Percentiles rank a stretch among this genome's conserved stretches.
phyloP scores from a whole-genome alignment of 192 early-diverging fungal species.

The Coemansia furcata region DNA sequence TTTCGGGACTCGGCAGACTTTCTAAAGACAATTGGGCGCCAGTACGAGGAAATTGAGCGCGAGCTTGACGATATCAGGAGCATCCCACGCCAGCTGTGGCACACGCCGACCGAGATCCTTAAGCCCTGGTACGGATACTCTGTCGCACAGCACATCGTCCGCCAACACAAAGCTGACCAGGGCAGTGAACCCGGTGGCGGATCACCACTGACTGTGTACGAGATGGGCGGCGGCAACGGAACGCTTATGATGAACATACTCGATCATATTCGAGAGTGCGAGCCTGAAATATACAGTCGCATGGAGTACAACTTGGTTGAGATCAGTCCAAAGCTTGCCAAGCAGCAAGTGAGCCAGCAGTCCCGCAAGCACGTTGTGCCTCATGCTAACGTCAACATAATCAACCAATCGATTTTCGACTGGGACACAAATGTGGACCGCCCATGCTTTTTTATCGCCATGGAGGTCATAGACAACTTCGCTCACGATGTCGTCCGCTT shows the following conservation, averaged over 20 bases:
- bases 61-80: slow-evolving; percentile 72
- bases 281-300: slow-evolving; percentile 75
- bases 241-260: slow-evolving; percentile 93
- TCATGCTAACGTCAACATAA: slow-evolving; percentile 68
- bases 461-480: slow-evolving; percentile 99
- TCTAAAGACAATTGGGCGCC: slow-evolving; percentile 67
- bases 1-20: slow-evolving; percentile 74
- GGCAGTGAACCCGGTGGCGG: slow-evolving; percentile 38
- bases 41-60: slow-evolving; percentile 79
- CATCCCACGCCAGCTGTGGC: slow-evolving; percentile 90
- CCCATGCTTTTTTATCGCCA: slow-evolving; percentile 88
- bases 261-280: slow-evolving; percentile 75
- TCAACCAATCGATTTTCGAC: slow-evolving; percentile 92
- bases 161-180: slow-evolving; percentile 64
- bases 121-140: slow-evolving; percentile 90
- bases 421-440: slow-evolving; percentile 71
- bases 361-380: slow-evolving; percentile 14
- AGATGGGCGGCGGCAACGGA: slow-evolving; percentile 96
- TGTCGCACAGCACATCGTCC: slow-evolving; percentile 83
- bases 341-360: slow-evolving; percentile 60
- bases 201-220: slow-evolving; percentile 78
- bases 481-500: slow-evolving; percentile 94
- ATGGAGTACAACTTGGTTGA: slow-evolving; percentile 91
- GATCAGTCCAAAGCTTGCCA: slow-evolving; percentile 82
- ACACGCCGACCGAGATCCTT: slow-evolving; percentile 96